These are phyloP conservation scores for Starmerella scarabaei DNA, from an alignment of 805 yeast species.

Conservation along the genomic window DNA sequence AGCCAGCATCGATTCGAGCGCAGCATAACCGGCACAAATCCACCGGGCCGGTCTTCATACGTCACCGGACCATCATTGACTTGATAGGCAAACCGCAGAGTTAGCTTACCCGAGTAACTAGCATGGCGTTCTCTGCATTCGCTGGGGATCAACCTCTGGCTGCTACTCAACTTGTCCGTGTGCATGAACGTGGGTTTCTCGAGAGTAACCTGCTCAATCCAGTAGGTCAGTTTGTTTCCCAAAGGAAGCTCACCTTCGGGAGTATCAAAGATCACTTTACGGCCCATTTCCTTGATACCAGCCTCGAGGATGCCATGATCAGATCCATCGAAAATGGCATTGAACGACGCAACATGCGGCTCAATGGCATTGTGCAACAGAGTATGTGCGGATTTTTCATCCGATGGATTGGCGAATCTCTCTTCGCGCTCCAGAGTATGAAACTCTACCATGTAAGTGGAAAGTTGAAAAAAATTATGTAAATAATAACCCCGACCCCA, in stretches of 20 bases:
- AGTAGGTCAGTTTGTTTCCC: slow-evolving; percentile 71
- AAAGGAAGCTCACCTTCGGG: slow-evolving; percentile 44
- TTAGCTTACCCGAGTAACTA: slow-evolving; percentile 64
- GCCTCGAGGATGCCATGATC: slow-evolving; percentile 73
- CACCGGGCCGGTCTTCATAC: slow-evolving; percentile 74
- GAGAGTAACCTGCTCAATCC: slow-evolving; percentile 81
- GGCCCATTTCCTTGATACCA: slow-evolving; percentile 81
- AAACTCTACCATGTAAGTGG: slow-evolving; percentile 30
- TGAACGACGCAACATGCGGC: slow-evolving; percentile 93
- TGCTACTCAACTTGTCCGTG: slow-evolving; percentile 58
- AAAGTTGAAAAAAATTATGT: slow-evolving; percentile 9
- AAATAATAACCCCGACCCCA: slow-evolving; percentile 1
- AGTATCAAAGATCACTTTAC: slow-evolving; percentile 73
- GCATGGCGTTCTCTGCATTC: slow-evolving; percentile 84
- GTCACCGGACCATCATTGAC: slow-evolving; percentile 80
- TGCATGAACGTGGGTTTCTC: slow-evolving; percentile 72
- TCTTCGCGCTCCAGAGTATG: slow-evolving; percentile 79
- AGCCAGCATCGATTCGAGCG: slow-evolving; percentile 85
- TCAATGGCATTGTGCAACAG: slow-evolving; percentile 75
- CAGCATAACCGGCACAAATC: slow-evolving; percentile 83
- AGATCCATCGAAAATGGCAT: slow-evolving; percentile 83
- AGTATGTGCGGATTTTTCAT: slow-evolving; percentile 71
- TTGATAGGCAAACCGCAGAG: slow-evolving; percentile 69
- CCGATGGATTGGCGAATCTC: slow-evolving; percentile 79
- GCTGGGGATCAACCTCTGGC: slow-evolving; percentile 68